Base-by-base conservation (phyloP, 257 asterid species). In the Oldenlandia corymbosa region DNA sequence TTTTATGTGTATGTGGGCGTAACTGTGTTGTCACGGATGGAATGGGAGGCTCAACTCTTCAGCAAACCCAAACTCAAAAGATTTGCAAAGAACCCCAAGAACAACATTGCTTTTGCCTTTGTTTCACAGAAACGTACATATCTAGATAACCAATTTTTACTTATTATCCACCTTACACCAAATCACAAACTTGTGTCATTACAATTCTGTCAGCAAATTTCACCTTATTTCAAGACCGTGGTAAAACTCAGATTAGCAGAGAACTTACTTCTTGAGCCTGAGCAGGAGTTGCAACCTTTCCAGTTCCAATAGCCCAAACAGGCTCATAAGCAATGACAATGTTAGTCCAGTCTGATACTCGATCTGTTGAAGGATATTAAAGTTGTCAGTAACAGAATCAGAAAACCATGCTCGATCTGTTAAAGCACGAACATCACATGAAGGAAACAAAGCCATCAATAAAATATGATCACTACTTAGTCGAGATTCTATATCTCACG, bases 301-400 rank as follows among this genome's bases (percentile, higher is more conserved):
- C 99, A 49, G 99, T 92, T 69, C 99, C 99, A 80, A 92, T 92
- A 72, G 99, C 99, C 99, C 99, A 92, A 71, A 92, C 99, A 76
- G 99, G 99, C 82, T 92, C 99, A 72, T 92, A 92, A 59, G 99
- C 99, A 75, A 92, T 31, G 65, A 92, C 99, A 62, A 92, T 86
- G 23, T 89, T 87, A 51, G 80, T 59, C 99, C 99, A 92, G 51
- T 89, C 88, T 28, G 87, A 75, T 57, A 92, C 80, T 52, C 64
- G 57, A 0, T 78, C 99, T 92, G 95, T 27, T 49, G 64, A 54
- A 47, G 31, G 47, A 39, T 48, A 24, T 31, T 11, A 68, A 48
- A 51, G 46, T 67, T 39, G 34, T 1, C 59, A 69, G 68, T 39
- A 9, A 45, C 18, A 51, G 30, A 46, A 28, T 52, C 18, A 13